Percentiles rank a stretch among this genome's conserved stretches.
phyloP scores from a whole-genome alignment of 768 basidiomycete species.

The Auriscalpium orientale region DNA sequence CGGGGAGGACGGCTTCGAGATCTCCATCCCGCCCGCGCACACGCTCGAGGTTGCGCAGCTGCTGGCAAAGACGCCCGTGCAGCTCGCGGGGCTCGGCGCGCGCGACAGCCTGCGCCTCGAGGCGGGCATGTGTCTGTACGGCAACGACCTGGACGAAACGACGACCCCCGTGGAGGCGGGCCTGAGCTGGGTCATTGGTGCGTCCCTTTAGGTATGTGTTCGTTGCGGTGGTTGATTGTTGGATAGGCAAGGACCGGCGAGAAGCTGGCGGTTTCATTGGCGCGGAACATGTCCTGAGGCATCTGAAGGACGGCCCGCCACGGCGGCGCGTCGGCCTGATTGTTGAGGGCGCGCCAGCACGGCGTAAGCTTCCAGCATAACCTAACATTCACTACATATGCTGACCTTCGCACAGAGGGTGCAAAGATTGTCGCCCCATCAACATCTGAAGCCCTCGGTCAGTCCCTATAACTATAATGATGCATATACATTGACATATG shows the following conservation, averaged over 20 bases:
- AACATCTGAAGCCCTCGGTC: slow-evolving; percentile 53
- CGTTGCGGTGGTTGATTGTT: background rate
- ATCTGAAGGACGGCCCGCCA: slow-evolving; percentile 73
- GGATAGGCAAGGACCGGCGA: slow-evolving; percentile 72
- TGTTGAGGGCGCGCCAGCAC: slow-evolving; percentile 79
- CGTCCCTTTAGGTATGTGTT: background rate
- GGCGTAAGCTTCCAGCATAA: slow-evolving; percentile 43
- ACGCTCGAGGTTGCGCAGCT: slow-evolving; percentile 62
- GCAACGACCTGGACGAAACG: slow-evolving; percentile 84
- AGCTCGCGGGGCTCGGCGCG: slow-evolving; percentile 85
- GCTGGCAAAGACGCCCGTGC: slow-evolving; percentile 59
- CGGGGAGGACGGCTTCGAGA: slow-evolving; percentile 99
- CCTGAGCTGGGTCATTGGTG: slow-evolving; percentile 88
- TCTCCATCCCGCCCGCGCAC: slow-evolving; percentile 78
- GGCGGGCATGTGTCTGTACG: slow-evolving; percentile 96
- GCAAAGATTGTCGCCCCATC: slow-evolving; percentile 61
- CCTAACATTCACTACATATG: background rate
- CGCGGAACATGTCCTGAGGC: slow-evolving; percentile 59
- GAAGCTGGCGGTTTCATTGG: slow-evolving; percentile 73
- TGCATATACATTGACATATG: slow-evolving; percentile 1
- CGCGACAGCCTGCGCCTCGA: slow-evolving; percentile 92
- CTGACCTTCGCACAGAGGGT: slow-evolving; percentile 46
- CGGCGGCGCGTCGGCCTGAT: slow-evolving; percentile 75
- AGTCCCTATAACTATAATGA: slow-evolving; percentile 14
- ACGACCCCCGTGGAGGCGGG: slow-evolving; percentile 88